phyloP scores from a whole-genome alignment of 495 filamentous ascomycete species.

The Hyaloscypha finlandica region DNA sequence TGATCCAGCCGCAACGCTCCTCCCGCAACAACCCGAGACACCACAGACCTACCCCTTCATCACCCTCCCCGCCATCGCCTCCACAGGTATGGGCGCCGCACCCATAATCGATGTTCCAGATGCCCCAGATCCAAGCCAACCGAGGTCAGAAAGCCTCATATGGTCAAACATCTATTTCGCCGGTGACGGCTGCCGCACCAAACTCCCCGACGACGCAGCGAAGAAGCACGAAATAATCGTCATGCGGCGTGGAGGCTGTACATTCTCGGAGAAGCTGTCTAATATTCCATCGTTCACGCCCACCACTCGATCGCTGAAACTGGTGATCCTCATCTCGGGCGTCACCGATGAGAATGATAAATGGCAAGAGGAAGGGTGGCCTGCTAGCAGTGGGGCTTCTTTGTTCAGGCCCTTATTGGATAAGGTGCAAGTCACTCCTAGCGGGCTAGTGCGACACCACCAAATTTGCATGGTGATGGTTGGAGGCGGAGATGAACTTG shows the following conservation, averaged over 20 bases:
- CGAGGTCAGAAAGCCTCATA: constrained; percentile 45
- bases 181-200: constrained; percentile 64
- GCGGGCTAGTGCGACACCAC: constrained; percentile 70
- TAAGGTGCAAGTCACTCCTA: constrained; percentile 66
- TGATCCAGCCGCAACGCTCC: constrained; percentile 42
- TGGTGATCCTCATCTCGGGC: constrained; percentile 80
- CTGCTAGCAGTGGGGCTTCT: constrained; percentile 1
- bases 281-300: constrained; percentile 81
- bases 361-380: constrained; percentile 34
- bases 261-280: constrained; percentile 77
- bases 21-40: constrained; percentile 30
- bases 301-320: constrained; percentile 59
- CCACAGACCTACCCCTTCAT: constrained; percentile 41
- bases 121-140: constrained; percentile 45
- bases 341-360: constrained; percentile 57
- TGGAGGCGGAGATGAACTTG: constrained; percentile 69
- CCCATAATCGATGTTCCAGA: constrained; percentile 70
- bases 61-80: constrained; percentile 65
- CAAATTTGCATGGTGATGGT: constrained; percentile 86
- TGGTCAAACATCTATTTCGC: constrained; percentile 74
- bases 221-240: constrained; percentile 78
- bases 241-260: constrained; percentile 81
- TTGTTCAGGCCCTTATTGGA: constrained; percentile 78
- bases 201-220: constrained; percentile 59
- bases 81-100: constrained; percentile 74